Base-by-base conservation (phyloP, 2,329 filamentous ascomycete species). In the Ophiostoma populinum region DNA sequence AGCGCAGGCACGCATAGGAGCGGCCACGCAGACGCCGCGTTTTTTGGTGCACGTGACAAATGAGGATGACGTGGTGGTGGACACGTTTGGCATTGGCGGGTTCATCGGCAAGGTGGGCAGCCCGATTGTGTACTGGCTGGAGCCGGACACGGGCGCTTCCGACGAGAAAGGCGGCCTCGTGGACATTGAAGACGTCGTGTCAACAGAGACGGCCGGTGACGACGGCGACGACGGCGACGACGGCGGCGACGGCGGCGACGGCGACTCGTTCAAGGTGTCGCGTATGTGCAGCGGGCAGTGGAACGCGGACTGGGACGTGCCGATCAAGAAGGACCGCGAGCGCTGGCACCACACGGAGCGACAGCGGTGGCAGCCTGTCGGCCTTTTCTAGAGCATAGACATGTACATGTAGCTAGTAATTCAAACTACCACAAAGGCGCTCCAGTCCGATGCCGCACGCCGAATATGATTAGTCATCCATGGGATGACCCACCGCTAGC, bases 1-100 rank as follows among this genome's bases (percentile, higher is more conserved):
- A 12, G 79, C 79, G 0, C 78, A 85, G 49, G 54, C 62, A 0
- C 64, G 78, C 1, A 63, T 81, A 16, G 67, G 79, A 24, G 59
- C 63, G 15, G 71, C 73, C 0, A 59, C 63, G 16, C 55, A 56
- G 17, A 46, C 55, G 2, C 70, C 71, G 2, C 58, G 62, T 12
- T 75, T 75, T 48, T 59, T 61, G 7, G 60, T 82, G 24, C 64
- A 70, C 9, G 62, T 83, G 2, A 49, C 58, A 2, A 61, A 65
- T 40, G 65, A 70, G 40, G 51, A 62, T 11, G 69, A 69, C 1
- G 51, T 53, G 2, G 45, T 70, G 1, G 50, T 61, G 1, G 63
- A 74, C 20, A 59, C 61, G 2, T 68, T 66, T 34, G 61, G 60
- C 4, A 53, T 81, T 13, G 71, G 62, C 1, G 67, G 65, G 0